These are phyloP conservation scores for Cruciata laevipes DNA, from an alignment of 257 asterid genomes.

Conservation along the genomic window DNA sequence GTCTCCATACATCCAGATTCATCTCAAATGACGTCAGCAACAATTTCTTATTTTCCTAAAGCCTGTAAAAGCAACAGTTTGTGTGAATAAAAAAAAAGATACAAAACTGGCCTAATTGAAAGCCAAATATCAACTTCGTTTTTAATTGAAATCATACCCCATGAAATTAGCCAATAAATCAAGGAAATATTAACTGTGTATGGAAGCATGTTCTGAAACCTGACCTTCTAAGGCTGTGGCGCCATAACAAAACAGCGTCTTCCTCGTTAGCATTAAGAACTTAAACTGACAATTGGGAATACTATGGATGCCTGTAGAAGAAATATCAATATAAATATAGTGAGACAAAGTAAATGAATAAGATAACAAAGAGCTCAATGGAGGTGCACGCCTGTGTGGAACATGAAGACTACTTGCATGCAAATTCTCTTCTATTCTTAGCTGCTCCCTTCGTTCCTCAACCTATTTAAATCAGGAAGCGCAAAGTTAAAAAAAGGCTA, in stretches of 20 bases:
- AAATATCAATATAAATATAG: slow-evolving; percentile 6
- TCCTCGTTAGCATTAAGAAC: slow-evolving; percentile 83
- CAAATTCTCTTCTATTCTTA: slow-evolving; percentile 79
- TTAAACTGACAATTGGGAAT: slow-evolving; percentile 73
- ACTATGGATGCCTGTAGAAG: slow-evolving; percentile 89
- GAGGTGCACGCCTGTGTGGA: slow-evolving; percentile 99
- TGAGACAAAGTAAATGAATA: slow-evolving; percentile 15
- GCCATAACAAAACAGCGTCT: slow-evolving; percentile 82
- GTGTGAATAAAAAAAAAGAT: not conserved
- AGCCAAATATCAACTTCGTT: not conserved
- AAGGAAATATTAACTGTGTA: not conserved
- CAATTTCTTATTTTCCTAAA: slow-evolving; percentile 86
- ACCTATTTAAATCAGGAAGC: not conserved
- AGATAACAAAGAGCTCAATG: too few species aligned
- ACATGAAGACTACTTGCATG: slow-evolving; percentile 91
- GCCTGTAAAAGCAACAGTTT: slow-evolving; percentile 40
- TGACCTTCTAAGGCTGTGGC: slow-evolving; percentile 88
- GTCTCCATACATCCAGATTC: slow-evolving; percentile 97
- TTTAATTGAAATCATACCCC: too few species aligned
- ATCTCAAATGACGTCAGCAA: slow-evolving; percentile 97
- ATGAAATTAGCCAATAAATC: too few species aligned
- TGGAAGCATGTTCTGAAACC: not conserved
- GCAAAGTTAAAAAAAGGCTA: too few species aligned
- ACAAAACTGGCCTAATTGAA: not conserved
- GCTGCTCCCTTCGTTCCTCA: slow-evolving; percentile 58